A percentile compares a stretch with the other conserved stretches of the same genome.
phyloP scores from a whole-genome alignment of 2,329 filamentous ascomycete genomes.

The Hymenoscyphus linearis region DNA sequence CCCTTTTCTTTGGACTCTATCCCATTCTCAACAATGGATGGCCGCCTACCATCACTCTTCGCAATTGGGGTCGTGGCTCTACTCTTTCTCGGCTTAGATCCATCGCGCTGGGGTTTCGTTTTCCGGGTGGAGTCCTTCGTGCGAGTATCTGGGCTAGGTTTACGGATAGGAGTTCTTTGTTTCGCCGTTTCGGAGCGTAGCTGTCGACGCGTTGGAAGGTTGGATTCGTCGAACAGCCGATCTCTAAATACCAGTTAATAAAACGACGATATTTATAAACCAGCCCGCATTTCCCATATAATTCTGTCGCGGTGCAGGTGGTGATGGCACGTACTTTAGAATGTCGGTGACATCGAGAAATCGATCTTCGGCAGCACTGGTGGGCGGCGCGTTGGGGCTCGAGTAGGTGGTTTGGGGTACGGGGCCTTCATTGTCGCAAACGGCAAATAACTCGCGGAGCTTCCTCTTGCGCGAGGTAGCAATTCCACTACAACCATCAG shows the following conservation, averaged over 20 bases:
- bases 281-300: background rate
- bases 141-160: conserved; percentile 20
- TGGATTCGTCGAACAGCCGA: conserved; percentile 46
- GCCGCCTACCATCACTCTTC: conserved; percentile 18
- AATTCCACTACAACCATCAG: conserved; percentile 53
- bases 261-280: conserved; percentile 15
- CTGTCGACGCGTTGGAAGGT: conserved; percentile 45
- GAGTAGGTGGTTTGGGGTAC: conserved; percentile 53
- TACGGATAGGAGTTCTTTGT: conserved; percentile 32
- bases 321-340: conserved; percentile 47
- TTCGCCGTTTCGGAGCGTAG: conserved; percentile 41
- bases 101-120: conserved; percentile 24
- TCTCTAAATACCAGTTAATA: conserved; percentile 37
- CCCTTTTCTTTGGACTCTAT: conserved; percentile 10
- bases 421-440: conserved; percentile 60
- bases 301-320: conserved; percentile 15
- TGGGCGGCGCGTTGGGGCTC: conserved; percentile 50
- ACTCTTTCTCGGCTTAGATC: conserved; percentile 23
- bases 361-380: conserved; percentile 46
- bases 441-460: conserved; percentile 80
- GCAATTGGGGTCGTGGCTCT: conserved; percentile 22
- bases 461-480: conserved; percentile 85
- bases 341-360: conserved; percentile 55
- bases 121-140: conserved; percentile 18
- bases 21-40: conserved; percentile 13